Evolutionary conservation across 768 basidiomycete genomes (phyloP).

Genomic region (Cubamyces lactineus): DNA sequence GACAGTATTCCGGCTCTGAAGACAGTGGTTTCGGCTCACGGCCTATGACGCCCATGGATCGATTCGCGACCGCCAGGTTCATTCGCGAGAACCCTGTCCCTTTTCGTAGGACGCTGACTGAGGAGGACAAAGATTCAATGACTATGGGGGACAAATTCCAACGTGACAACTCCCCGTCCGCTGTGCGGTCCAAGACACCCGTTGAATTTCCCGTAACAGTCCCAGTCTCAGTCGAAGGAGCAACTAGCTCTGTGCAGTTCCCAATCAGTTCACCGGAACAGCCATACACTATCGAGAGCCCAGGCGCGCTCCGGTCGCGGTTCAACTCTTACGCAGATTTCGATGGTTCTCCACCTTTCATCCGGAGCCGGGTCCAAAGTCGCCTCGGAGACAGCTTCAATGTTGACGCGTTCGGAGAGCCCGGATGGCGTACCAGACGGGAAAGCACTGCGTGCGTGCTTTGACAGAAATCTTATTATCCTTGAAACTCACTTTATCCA

Average conservation of each 20-base stretch:
- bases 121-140: slow-evolving; percentile 71
- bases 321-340: slow-evolving; percentile 76
- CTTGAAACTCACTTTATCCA: slow-evolving; percentile 3
- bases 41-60: slow-evolving; percentile 54
- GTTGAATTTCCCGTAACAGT: slow-evolving; percentile 60
- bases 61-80: slow-evolving; percentile 45
- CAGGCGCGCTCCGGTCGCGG: slow-evolving; percentile 59
- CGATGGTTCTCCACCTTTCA: slow-evolving; percentile 75
- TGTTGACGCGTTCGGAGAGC: slow-evolving; percentile 47
- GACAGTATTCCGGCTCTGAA: slow-evolving; percentile 56
- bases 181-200: slow-evolving; percentile 51
- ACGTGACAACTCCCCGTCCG: slow-evolving; percentile 48
- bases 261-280: slow-evolving; percentile 80
- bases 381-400: slow-evolving; percentile 57
- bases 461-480: not conserved
- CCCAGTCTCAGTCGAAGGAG: slow-evolving; percentile 53
- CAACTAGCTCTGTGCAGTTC: slow-evolving; percentile 78
- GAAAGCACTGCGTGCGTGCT: slow-evolving; percentile 85
- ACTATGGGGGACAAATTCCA: slow-evolving; percentile 46
- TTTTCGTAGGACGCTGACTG: slow-evolving; percentile 72
- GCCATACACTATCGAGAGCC: slow-evolving; percentile 53
- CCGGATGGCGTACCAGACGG: slow-evolving; percentile 84
- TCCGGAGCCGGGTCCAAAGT: slow-evolving; percentile 84
- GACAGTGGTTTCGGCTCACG: slow-evolving; percentile 55
- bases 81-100: slow-evolving; percentile 59